Conservation (phyloP, 345 rosid genomes). For the Alliaria petiolata region DNA sequence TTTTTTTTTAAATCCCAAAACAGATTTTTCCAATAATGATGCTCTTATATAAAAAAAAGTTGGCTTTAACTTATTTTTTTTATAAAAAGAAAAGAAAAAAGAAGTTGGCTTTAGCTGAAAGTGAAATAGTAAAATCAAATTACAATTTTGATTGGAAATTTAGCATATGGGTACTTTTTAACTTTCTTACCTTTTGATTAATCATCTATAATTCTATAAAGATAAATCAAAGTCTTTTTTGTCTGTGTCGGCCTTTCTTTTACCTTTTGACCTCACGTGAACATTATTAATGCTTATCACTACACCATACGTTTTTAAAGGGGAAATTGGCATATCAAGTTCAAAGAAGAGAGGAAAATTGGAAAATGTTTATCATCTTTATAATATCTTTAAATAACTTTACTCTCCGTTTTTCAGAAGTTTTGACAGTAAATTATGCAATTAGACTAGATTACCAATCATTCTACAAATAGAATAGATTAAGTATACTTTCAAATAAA, state of each 20-base stretch:
- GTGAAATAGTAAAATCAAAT: not conserved
- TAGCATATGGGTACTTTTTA: too few relatives aligned
- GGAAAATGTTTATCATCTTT: not conserved
- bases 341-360: not conserved
- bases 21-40: too few relatives aligned
- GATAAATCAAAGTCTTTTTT: not conserved
- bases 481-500: not conserved
- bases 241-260: conserved; percentile 14
- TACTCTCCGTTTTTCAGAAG: not conserved
- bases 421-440: not conserved
- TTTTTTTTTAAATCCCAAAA: too few relatives aligned
- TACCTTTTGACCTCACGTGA: conserved; percentile 19
- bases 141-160: not conserved
- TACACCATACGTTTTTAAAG: not conserved
- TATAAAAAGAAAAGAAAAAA: too few relatives aligned
- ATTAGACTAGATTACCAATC: not conserved
- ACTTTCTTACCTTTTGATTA: too few relatives aligned
- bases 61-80: too few relatives aligned
- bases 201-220: not conserved
- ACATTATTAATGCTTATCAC: conserved; percentile 5
- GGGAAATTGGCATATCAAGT: not conserved
- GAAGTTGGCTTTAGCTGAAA: not conserved
- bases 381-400: not conserved
- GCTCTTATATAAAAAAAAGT: too few relatives aligned
- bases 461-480: not conserved